phyloP scores from a whole-genome alignment of 805 yeast species.

The Henningerozyma blattae region DNA sequence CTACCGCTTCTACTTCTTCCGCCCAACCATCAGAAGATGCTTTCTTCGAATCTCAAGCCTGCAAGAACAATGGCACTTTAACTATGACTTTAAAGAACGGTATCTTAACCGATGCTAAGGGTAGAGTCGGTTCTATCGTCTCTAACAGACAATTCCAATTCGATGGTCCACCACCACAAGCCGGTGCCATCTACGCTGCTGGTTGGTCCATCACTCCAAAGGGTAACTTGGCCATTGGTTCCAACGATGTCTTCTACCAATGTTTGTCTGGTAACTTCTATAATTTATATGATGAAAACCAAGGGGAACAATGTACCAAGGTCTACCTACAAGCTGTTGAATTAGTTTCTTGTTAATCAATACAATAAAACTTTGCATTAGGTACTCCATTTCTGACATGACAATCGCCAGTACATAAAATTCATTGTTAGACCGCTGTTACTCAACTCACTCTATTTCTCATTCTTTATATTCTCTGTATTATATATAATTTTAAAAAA shows the following conservation, averaged over 20 bases:
- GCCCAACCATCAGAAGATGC: slow-evolving; percentile 13
- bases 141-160: slow-evolving; percentile 66
- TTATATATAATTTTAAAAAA: no score
- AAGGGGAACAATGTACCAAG: slow-evolving; percentile 44
- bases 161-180: slow-evolving; percentile 68
- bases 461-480: no score
- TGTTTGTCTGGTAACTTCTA: slow-evolving; percentile 57
- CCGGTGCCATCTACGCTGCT: slow-evolving; percentile 47
- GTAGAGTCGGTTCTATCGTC: slow-evolving; percentile 58
- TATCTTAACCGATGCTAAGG: slow-evolving; percentile 38
- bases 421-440: no score
- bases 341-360: slow-evolving; percentile 26
- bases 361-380: no score
- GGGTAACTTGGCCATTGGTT: slow-evolving; percentile 48
- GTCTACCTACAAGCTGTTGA: slow-evolving; percentile 41
- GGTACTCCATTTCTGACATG: no score
- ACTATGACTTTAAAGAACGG: slow-evolving; percentile 36
- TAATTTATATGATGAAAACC: slow-evolving; percentile 48
- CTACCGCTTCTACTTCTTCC: slow-evolving; percentile 8
- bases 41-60: slow-evolving; percentile 14
- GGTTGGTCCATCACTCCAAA: slow-evolving; percentile 44
- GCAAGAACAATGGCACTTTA: slow-evolving; percentile 34
- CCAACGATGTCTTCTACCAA: slow-evolving; percentile 44
- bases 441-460: no score
- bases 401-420: no score